phyloP scores from a whole-genome alignment of 768 basidiomycete genomes.

The Kwoniella mangroviensis region DNA sequence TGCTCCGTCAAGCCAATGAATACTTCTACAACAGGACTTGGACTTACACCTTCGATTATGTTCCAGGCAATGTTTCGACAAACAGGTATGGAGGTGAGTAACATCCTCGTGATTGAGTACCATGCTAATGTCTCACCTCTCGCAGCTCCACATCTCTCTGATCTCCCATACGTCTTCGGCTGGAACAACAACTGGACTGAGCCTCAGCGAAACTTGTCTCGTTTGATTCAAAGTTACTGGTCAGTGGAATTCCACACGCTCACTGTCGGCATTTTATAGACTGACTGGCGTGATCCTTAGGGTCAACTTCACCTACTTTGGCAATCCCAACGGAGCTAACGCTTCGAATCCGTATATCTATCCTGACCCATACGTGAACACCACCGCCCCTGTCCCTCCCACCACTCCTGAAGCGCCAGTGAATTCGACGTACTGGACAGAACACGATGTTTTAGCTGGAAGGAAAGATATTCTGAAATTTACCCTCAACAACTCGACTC shows the following conservation, averaged over 20 bases:
- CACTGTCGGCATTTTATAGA: background rate
- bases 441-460: constrained; percentile 16
- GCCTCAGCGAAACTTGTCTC: constrained; percentile 29
- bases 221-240: constrained; percentile 50
- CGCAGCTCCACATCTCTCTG: constrained; percentile 11
- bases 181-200: constrained; percentile 33
- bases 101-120: background rate
- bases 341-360: constrained; percentile 19
- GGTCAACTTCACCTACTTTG: constrained; percentile 52
- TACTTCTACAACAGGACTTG: constrained; percentile 41
- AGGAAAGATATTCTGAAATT: constrained; percentile 22
- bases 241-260: constrained; percentile 20
- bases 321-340: constrained; percentile 37
- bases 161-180: constrained; percentile 21
- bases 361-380: constrained; percentile 19
- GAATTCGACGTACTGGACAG: constrained; percentile 24
- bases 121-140: background rate
- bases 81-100: constrained; percentile 19
- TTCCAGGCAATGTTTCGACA: background rate
- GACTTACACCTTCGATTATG: constrained; percentile 49
- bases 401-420: constrained; percentile 3
- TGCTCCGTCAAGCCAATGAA: constrained; percentile 39
- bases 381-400: constrained; percentile 1
- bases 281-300: constrained; percentile 14
- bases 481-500: constrained; percentile 11